Percentiles rank a stretch among this genome's conserved stretches.
These are phyloP conservation scores for Cryphonectria radicalis DNA, from an alignment of 2,329 filamentous ascomycete species.

Conservation along the genomic window DNA sequence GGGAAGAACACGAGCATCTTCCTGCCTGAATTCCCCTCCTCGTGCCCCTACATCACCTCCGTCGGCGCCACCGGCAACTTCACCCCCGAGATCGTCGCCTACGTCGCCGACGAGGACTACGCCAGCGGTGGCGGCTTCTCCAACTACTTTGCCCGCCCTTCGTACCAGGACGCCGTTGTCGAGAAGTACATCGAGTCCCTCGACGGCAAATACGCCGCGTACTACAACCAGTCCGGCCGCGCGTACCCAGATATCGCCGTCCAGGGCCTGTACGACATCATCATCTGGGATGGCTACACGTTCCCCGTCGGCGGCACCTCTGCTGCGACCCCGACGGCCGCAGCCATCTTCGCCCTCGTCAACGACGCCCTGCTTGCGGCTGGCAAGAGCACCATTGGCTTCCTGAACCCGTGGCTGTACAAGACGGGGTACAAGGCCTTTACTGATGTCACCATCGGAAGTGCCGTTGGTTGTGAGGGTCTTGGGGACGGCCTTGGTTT, in stretches of 20 bases:
- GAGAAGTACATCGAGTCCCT: constrained; percentile 46
- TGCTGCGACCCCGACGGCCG: constrained; percentile 59
- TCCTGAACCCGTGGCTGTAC: constrained; percentile 57
- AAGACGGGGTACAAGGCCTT: constrained; percentile 47
- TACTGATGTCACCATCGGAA: constrained; percentile 39
- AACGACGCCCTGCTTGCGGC: constrained; percentile 56
- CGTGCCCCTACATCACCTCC: constrained; percentile 64
- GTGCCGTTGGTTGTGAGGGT: constrained; percentile 45
- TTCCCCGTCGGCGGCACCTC: constrained; percentile 48
- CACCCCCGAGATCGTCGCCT: constrained; percentile 35
- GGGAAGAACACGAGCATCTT: constrained; percentile 44
- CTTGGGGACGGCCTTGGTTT: constrained; percentile 24
- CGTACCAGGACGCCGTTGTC: constrained; percentile 51
- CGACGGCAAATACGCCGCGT: constrained; percentile 46
- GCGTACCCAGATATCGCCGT: constrained; percentile 57
- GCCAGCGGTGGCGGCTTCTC: constrained; percentile 60
- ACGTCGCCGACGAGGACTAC: constrained; percentile 41
- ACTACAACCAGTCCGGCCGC: constrained; percentile 51
- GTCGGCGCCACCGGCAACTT: constrained; percentile 60
- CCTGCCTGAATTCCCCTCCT: constrained; percentile 44
- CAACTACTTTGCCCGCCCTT: constrained; percentile 50
- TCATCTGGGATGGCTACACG: constrained; percentile 38
- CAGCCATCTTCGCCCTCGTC: constrained; percentile 57
- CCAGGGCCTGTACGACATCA: constrained; percentile 61
- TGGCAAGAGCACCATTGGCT: constrained; percentile 56